Base-by-base conservation (phyloP, 2,329 filamentous ascomycete species). In the Xylariaceae sp. region DNA sequence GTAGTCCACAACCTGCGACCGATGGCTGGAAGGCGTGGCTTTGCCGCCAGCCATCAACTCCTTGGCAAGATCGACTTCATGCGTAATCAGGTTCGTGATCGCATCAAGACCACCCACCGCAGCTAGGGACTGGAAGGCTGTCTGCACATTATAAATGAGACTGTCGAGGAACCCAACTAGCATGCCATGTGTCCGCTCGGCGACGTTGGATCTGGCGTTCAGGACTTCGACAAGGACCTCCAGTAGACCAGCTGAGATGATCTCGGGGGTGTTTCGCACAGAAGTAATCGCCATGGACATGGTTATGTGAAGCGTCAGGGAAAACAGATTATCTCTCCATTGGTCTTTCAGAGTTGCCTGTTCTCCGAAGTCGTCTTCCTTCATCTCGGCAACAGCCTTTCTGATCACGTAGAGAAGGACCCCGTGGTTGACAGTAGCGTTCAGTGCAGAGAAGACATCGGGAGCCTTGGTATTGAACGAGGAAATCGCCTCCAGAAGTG, bases 401-500 rank as follows among this genome's bases (percentile, higher is more conserved):
- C 90, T 79, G 34, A 95, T 83, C 50, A 96, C 77, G 56, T 96
- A 97, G 50, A 97, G 83, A 31, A 99, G 73, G 19, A 97, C 84
- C 11, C 92, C 94, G 54, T 98, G 94, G 54, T 94, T 97, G 26
- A 97, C 90, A 52, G 90, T 95, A 38, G 94, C 87, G 55, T 88
- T 94, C 29, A 99, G 69, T n/a, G 92, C 88, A 29, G 87, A 81
- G 47, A 88, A 81, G 16, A 98, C 83, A 59, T 98, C 92, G 23
- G 79, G 69, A 19, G 83, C 77, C 56, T 88, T 89, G 40, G 74
- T 68, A 53, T 85, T 83, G 58, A 87, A 87, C 56, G 80, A 84
- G 5, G 86, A 80, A 40, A 98, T 72, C n/a, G 87, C 85, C 59
- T 96, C 88, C 35, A 99, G 70, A 1, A 90, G 76, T 36, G 79